Evolutionary conservation across 176 grass and related monocot species (phyloP).

Genomic region (Olyra latifolia): DNA sequence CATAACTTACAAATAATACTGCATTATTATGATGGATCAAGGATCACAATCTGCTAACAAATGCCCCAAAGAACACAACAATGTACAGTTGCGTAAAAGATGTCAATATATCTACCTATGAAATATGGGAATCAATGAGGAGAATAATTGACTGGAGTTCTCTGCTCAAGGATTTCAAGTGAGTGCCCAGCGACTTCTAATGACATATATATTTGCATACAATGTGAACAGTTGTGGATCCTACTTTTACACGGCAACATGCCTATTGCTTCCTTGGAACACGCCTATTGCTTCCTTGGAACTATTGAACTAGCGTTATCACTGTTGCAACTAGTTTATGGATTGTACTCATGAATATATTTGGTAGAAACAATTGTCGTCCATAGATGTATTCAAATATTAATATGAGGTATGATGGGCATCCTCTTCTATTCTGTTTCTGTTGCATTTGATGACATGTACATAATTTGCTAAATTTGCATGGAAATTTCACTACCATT

Average conservation of each 20-base stretch:
- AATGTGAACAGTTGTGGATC: constrained; percentile 1
- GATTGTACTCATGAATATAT: constrained; percentile 2
- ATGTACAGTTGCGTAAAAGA: not conserved
- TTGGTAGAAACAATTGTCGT: not conserved
- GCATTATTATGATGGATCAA: not conserved
- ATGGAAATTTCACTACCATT: not conserved
- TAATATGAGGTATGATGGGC: not conserved
- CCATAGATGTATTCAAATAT: not conserved
- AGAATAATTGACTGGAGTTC: not conserved
- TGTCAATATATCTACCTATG: constrained; percentile 15
- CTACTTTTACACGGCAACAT: not conserved
- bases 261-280: not conserved
- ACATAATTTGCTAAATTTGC: not conserved
- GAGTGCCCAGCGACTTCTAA: not conserved
- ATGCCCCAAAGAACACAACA: not conserved
- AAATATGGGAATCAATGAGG: not conserved
- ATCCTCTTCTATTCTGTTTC: constrained; percentile 18
- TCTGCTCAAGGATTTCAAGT: not conserved
- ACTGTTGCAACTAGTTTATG: constrained; percentile 14
- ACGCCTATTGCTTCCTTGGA: not conserved
- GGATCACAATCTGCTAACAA: not conserved
- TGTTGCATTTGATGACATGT: not conserved
- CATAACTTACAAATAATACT: not conserved
- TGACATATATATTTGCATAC: not conserved
- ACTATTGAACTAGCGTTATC: not conserved